A percentile compares a stretch with the other conserved stretches of the same genome.
phyloP scores from a whole-genome alignment of 2,329 filamentous ascomycete genomes.

The Rhytidhysteron rufulum region DNA sequence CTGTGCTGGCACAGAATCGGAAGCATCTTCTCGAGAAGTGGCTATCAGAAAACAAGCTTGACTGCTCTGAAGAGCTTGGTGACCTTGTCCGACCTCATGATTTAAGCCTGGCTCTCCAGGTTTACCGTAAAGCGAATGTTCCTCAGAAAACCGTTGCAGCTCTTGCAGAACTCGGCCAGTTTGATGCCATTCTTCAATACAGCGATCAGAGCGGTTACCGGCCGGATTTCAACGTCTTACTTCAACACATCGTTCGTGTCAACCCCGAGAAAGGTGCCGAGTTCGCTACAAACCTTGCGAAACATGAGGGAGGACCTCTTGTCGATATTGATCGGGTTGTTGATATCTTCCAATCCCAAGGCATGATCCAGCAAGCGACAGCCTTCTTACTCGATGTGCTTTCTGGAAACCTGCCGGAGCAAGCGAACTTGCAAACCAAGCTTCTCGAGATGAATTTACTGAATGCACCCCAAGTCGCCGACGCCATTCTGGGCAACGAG shows the following conservation, averaged over 20 bases:
- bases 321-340: slow-evolving; percentile 93
- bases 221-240: slow-evolving; percentile 88
- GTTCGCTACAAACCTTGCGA: slow-evolving; percentile 88
- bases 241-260: slow-evolving; percentile 87
- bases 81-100: slow-evolving; percentile 91
- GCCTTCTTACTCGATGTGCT: slow-evolving; percentile 96
- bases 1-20: slow-evolving; percentile 87
- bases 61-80: slow-evolving; percentile 93
- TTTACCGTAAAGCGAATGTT: slow-evolving; percentile 88
- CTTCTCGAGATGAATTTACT: slow-evolving; percentile 97
- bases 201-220: slow-evolving; percentile 79
- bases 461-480: slow-evolving; percentile 94
- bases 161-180: slow-evolving; percentile 92
- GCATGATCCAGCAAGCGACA: slow-evolving; percentile 95
- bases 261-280: slow-evolving; percentile 93
- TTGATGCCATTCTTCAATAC: slow-evolving; percentile 94
- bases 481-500: slow-evolving; percentile 95
- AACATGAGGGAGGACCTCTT: slow-evolving; percentile 79
- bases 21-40: slow-evolving; percentile 98
- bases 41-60: slow-evolving; percentile 93
- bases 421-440: slow-evolving; percentile 88
- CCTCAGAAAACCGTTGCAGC: slow-evolving; percentile 93
- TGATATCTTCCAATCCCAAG: slow-evolving; percentile 96
- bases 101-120: slow-evolving; percentile 76
- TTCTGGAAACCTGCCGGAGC: slow-evolving; percentile 91